Conservation (phyloP, 2,329 filamentous ascomycete species). For the Cladobotryum mycophilum region DNA sequence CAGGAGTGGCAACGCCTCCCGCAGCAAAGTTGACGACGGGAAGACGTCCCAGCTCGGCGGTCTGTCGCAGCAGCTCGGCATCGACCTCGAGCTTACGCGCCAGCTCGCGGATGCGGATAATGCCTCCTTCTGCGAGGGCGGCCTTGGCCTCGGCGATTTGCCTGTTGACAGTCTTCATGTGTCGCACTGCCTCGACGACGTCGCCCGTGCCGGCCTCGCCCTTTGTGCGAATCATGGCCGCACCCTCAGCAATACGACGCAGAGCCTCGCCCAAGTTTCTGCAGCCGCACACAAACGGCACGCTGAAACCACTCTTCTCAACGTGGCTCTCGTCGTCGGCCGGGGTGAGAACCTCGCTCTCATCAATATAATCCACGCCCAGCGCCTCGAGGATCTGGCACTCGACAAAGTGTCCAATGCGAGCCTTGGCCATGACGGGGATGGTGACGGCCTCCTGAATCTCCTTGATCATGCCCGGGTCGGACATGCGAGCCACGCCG, state of each 20-base stretch:
- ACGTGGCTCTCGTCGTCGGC: slow-evolving; percentile 90
- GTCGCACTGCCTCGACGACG: slow-evolving; percentile 90
- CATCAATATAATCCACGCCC: slow-evolving; percentile 96
- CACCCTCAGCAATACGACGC: slow-evolving; percentile 83
- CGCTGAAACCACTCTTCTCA: slow-evolving; percentile 74
- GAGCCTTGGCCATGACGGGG: slow-evolving; percentile 97
- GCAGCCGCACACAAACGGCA: slow-evolving; percentile 95
- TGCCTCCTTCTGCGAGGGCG: slow-evolving; percentile 54
- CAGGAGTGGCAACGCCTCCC: slow-evolving; percentile 97
- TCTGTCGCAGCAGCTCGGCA: slow-evolving; percentile 74
- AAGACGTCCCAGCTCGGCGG: slow-evolving; percentile 76
- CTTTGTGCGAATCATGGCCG: slow-evolving; percentile 98
- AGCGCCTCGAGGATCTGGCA: slow-evolving; percentile 96
- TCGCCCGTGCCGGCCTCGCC: slow-evolving; percentile 96
- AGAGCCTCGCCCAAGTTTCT: slow-evolving; percentile 90
- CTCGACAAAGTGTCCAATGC: slow-evolving; percentile 97
- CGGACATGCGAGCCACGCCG: slow-evolving; percentile 94
- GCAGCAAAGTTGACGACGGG: slow-evolving; percentile 98
- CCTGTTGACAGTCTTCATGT: slow-evolving; percentile 84
- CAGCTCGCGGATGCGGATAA: slow-evolving; percentile 55
- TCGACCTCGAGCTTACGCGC: slow-evolving; percentile 79
- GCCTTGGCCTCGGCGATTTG: slow-evolving; percentile 77
- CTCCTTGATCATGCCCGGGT: slow-evolving; percentile 88
- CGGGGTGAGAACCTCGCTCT: slow-evolving; percentile 94
- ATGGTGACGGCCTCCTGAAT: slow-evolving; percentile 95